These are phyloP conservation scores for Populus tremula DNA, from an alignment of 345 rosid species.

Conservation along the genomic window DNA sequence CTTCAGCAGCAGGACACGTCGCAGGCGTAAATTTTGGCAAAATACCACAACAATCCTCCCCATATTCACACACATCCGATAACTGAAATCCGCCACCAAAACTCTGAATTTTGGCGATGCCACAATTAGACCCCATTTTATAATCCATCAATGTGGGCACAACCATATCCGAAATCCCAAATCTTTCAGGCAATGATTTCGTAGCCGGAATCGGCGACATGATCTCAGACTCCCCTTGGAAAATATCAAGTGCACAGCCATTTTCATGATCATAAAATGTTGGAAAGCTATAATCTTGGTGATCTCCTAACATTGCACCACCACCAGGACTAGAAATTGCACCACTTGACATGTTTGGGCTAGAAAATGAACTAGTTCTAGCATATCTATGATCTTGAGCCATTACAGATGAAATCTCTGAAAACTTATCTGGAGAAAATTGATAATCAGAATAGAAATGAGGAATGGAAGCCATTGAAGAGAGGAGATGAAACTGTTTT, in stretches of 20 bases:
- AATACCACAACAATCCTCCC: constrained; percentile 50
- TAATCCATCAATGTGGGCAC: constrained; percentile 33
- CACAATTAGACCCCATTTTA: constrained; percentile 21
- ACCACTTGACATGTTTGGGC: constrained; percentile 3
- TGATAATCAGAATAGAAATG: constrained; percentile 43
- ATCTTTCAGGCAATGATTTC: constrained; percentile 19
- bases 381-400: constrained; percentile 16
- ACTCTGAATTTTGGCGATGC: constrained; percentile 23
- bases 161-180: constrained; percentile 40
- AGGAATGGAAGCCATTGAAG: constrained; percentile 51
- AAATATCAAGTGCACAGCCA: constrained; percentile 1
- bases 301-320: constrained; percentile 18
- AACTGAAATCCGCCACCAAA: constrained; percentile 31
- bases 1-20: constrained; percentile 27
- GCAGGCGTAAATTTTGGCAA: constrained; percentile 46
- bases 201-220: constrained; percentile 15
- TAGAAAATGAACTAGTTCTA: not conserved
- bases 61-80: constrained; percentile 31
- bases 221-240: constrained; percentile 22
- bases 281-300: constrained; percentile 13
- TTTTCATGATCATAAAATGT: constrained; percentile 9
- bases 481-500: not conserved
- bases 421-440: constrained; percentile 34
- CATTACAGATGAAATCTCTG: constrained; percentile 27
- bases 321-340: not conserved